Conservation (phyloP, 805 yeast genomes). For the Ogataea haglerorum region DNA sequence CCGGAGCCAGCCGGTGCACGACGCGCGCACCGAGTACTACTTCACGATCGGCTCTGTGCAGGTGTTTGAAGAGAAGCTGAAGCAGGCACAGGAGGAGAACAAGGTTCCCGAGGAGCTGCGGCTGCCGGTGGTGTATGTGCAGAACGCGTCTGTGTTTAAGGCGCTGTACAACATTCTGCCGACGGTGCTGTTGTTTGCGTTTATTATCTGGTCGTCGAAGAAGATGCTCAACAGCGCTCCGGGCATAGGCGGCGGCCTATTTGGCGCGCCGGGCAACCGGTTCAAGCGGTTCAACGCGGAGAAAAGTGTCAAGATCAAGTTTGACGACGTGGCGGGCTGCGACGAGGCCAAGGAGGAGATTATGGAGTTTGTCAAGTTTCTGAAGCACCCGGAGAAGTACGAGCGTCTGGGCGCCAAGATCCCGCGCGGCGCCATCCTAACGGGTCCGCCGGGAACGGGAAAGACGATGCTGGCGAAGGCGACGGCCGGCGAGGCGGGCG, state of each 20-base stretch:
- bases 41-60: conserved; percentile 90
- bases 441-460: conserved; percentile 98
- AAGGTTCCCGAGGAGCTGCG: conserved; percentile 67
- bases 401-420: conserved; percentile 89
- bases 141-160: conserved; percentile 61
- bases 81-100: conserved; percentile 63
- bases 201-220: conserved; percentile 62
- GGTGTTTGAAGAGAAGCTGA: conserved; percentile 79
- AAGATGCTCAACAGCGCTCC: conserved; percentile 53
- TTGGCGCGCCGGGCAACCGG: conserved; percentile 73
- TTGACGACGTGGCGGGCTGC: conserved; percentile 92
- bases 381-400: conserved; percentile 80
- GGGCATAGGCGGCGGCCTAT: conserved; percentile 54
- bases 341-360: conserved; percentile 93
- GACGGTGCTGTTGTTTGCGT: conserved; percentile 76
- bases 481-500: conserved; percentile 96
- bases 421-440: conserved; percentile 90
- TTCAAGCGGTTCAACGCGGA: conserved; percentile 82
- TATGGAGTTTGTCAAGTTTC: conserved; percentile 89
- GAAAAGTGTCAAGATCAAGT: conserved; percentile 74
- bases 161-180: conserved; percentile 73
- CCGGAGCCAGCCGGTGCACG: conserved; percentile 29
- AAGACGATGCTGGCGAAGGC: conserved; percentile 90
- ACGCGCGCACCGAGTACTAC: conserved; percentile 32
- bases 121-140: conserved; percentile 73